A percentile compares a stretch with the other conserved stretches of the same genome.
Evolutionary conservation across 306 rosid genomes (phyloP).

Genomic region (Cucurbita moschata): DNA sequence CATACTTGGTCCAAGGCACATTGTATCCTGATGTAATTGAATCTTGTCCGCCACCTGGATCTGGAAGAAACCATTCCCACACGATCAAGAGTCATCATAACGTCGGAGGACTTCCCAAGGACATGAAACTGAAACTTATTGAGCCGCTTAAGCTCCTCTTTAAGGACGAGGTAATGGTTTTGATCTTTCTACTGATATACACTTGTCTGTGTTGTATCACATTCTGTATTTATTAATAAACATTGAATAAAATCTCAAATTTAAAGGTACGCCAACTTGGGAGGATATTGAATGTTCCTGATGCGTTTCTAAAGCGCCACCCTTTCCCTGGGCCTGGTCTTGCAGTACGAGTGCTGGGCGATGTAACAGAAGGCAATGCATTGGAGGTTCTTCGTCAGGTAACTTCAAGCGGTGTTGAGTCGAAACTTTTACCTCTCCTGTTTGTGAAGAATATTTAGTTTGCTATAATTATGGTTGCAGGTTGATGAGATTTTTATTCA

Average conservation of each 20-base stretch:
- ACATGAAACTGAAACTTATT: conserved; percentile 86
- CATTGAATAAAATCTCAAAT: background rate
- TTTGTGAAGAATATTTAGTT: background rate
- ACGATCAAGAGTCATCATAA: conserved; percentile 98
- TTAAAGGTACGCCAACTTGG: conserved; percentile 75
- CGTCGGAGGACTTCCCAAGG: conserved; percentile 97
- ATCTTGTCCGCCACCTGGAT: conserved; percentile 97
- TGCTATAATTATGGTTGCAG: conserved; percentile 17
- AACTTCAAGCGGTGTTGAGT: conserved; percentile 2
- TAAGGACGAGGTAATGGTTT: conserved; percentile 75
- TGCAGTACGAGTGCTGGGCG: conserved; percentile 86
- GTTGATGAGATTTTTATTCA: conserved; percentile 93
- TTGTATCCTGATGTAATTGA: conserved; percentile 92
- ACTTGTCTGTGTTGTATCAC: background rate
- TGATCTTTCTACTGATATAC: background rate
- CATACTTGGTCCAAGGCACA: conserved; percentile 82
- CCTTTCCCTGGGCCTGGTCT: conserved; percentile 99
- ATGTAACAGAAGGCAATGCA: conserved; percentile 70
- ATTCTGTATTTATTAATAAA: background rate
- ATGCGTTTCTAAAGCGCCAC: conserved; percentile 71
- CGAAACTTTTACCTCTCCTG: background rate
- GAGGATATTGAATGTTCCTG: conserved; percentile 66
- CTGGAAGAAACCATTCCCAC: conserved; percentile 81
- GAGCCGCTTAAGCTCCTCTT: conserved; percentile 89
- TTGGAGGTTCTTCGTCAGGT: conserved; percentile 81